A percentile compares a stretch with the other conserved stretches of the same genome.
Evolutionary conservation across 2,329 filamentous ascomycete species (phyloP).

Genomic region (Aureobasidium melanogenum): DNA sequence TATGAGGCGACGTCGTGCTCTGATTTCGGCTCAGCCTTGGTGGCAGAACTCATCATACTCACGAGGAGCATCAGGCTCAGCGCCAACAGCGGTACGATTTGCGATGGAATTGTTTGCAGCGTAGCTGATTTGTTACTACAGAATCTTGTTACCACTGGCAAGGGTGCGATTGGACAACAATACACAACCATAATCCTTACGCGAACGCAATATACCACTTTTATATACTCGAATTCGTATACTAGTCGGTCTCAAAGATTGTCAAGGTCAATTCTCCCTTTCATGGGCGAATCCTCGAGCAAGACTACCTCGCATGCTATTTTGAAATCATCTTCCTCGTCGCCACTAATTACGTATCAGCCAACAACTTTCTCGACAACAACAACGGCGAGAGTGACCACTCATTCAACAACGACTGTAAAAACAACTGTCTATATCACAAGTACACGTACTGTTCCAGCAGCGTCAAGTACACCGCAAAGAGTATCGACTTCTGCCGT

Average conservation of each 20-base stretch:
- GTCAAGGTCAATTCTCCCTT: neutral
- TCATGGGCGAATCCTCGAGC: neutral
- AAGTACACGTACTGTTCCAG: neutral
- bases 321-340: neutral
- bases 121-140: neutral
- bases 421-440: neutral
- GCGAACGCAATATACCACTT: neutral
- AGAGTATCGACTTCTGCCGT: neutral
- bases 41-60: neutral
- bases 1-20: conserved; percentile 1
- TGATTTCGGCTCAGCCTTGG: neutral
- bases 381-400: neutral
- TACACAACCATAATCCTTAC: neutral
- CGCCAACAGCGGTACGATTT: neutral
- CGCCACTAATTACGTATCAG: neutral
- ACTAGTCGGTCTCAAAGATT: neutral
- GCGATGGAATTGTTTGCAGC: neutral
- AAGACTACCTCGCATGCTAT: neutral
- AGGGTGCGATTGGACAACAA: neutral
- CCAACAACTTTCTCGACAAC: neutral
- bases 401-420: neutral
- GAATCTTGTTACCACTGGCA: neutral
- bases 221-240: neutral
- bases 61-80: neutral
- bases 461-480: neutral